phyloP scores from a whole-genome alignment of 2,329 filamentous ascomycete species.

The Penicillium polonicum region DNA sequence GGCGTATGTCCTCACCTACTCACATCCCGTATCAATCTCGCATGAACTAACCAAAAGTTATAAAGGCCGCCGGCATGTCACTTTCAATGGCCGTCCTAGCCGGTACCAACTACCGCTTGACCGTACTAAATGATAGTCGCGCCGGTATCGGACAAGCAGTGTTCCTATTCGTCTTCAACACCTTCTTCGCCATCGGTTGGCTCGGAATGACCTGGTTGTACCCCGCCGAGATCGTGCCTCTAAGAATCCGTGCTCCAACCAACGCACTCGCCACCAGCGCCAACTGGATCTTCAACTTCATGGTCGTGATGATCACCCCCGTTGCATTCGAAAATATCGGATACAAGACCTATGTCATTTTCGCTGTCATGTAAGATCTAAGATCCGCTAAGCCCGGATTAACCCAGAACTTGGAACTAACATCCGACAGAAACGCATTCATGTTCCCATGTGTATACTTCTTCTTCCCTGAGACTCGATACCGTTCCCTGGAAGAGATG shows the following conservation, averaged over 20 bases:
- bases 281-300: slow-evolving; percentile 61
- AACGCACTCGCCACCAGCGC: slow-evolving; percentile 60
- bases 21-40: no score
- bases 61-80: slow-evolving; percentile 53
- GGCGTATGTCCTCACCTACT: slow-evolving; percentile 42
- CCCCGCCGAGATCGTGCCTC: slow-evolving; percentile 55
- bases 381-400: not conserved
- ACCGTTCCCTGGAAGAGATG: slow-evolving; percentile 64
- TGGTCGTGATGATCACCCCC: slow-evolving; percentile 65
- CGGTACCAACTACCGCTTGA: slow-evolving; percentile 31
- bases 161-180: slow-evolving; percentile 63
- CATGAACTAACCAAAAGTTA: not conserved
- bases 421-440: slow-evolving; percentile 44
- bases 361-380: slow-evolving; percentile 48
- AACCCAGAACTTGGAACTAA: slow-evolving; percentile 4
- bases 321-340: slow-evolving; percentile 56
- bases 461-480: slow-evolving; percentile 60
- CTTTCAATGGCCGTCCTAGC: slow-evolving; percentile 60
- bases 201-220: slow-evolving; percentile 63
- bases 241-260: slow-evolving; percentile 58
- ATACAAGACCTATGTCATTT: slow-evolving; percentile 50
- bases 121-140: slow-evolving; percentile 32
- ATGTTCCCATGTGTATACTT: slow-evolving; percentile 57
- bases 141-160: slow-evolving; percentile 47
- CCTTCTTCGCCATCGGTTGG: slow-evolving; percentile 62